Evolutionary conservation across 2,329 filamentous ascomycete genomes (phyloP).

Genomic region (Calonectria ilicicola): DNA sequence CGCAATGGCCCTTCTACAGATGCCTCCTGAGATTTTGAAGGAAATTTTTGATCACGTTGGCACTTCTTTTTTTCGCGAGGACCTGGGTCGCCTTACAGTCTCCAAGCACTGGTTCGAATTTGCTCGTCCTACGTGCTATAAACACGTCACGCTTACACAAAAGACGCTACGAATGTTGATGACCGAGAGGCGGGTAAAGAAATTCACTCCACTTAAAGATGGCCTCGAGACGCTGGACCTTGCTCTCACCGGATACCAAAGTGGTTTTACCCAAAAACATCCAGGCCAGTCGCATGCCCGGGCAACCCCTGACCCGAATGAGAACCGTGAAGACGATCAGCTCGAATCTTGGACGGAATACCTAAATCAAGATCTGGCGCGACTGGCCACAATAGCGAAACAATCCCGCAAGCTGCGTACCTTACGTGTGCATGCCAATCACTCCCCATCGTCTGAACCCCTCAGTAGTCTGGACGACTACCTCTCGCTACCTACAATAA

Average conservation of each 20-base stretch:
- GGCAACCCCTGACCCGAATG: neutral
- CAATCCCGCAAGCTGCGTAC: slow-evolving; percentile 21
- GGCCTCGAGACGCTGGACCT: slow-evolving; percentile 26
- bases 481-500: slow-evolving; percentile 26
- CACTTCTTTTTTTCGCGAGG: slow-evolving; percentile 30
- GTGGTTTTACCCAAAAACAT: neutral
- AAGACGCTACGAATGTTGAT: slow-evolving; percentile 14
- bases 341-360: slow-evolving; percentile 4
- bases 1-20: slow-evolving; percentile 30
- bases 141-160: slow-evolving; percentile 14
- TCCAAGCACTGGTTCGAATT: slow-evolving; percentile 36
- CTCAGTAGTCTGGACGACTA: slow-evolving; percentile 19
- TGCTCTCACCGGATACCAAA: slow-evolving; percentile 13
- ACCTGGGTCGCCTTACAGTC: slow-evolving; percentile 30
- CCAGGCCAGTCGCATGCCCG: neutral
- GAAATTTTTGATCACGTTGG: slow-evolving; percentile 33
- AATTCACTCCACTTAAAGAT: neutral
- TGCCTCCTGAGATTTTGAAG: slow-evolving; percentile 32
- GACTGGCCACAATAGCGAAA: slow-evolving; percentile 24
- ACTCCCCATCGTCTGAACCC: neutral
- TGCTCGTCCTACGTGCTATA: slow-evolving; percentile 25
- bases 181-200: neutral
- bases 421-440: slow-evolving; percentile 21
- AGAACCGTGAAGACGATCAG: neutral
- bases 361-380: slow-evolving; percentile 24